Percentiles rank a stretch among this genome's conserved stretches.
phyloP scores from a whole-genome alignment of 108 stramenopile genomes.

The Aureococcus anophagefferens region DNA sequence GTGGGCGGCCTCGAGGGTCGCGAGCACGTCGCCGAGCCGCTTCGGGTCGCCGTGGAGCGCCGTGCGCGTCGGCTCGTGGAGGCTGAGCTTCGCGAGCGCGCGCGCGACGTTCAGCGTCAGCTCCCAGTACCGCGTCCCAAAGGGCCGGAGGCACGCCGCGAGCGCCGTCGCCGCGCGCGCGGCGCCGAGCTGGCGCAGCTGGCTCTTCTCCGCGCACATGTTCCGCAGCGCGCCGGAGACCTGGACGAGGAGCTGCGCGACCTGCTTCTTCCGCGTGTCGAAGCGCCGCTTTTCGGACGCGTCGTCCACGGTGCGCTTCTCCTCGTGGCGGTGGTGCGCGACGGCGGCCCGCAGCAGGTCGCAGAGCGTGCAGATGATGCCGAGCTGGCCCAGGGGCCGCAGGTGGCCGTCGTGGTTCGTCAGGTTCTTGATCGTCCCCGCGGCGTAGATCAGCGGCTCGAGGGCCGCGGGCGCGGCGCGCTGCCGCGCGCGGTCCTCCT shows the following conservation, averaged over 20 bases:
- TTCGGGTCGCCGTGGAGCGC: conserved; percentile 8
- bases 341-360: not conserved
- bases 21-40: conserved; percentile 1
- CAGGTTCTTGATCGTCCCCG: not conserved
- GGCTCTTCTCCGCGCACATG: not conserved
- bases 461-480: not conserved
- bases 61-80: conserved; percentile 3
- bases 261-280: not conserved
- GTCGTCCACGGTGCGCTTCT: not conserved
- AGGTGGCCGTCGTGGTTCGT: not conserved
- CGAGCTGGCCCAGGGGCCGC: not conserved
- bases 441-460: not conserved
- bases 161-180: not conserved
- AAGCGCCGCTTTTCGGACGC: not conserved
- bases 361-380: not conserved
- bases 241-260: not conserved
- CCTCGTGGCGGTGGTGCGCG: not conserved
- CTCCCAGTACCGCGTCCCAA: not conserved
- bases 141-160: not conserved
- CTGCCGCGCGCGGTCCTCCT: too few species aligned
- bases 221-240: not conserved
- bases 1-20: not conserved
- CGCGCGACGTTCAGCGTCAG: conserved; percentile 1
- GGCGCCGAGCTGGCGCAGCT: not conserved
- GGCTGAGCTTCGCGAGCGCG: conserved; percentile 5